Evolutionary conservation across 1,284 basidiomycete species (phyloP).

Genomic region (Cryptococcus sp.): DNA sequence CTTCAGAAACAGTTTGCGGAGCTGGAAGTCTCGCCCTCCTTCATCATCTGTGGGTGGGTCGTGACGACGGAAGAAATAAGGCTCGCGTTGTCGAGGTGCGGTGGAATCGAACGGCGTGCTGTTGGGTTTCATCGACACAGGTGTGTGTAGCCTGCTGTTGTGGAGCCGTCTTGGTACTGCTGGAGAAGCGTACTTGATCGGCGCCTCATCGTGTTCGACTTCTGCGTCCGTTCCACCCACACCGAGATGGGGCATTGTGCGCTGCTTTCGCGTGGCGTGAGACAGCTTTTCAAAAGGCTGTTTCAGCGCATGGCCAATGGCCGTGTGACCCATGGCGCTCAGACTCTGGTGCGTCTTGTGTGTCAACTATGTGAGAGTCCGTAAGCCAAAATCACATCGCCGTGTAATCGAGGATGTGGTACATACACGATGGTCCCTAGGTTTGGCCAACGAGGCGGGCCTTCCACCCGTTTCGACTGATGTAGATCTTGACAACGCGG

Average conservation of each 20-base stretch:
- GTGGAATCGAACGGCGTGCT: slow-evolving; percentile 5
- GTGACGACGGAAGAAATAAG: slow-evolving; percentile 16
- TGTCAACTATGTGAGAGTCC: slow-evolving; percentile 10
- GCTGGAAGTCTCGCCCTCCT: slow-evolving; percentile 21
- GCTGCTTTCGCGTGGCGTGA: slow-evolving; percentile 25
- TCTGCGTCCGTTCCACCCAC: slow-evolving; percentile 8
- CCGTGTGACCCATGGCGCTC: slow-evolving; percentile 19
- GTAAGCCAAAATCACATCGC: neutral
- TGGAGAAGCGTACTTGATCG: neutral
- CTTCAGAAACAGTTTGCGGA: slow-evolving; percentile 37
- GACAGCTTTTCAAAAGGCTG: slow-evolving; percentile 34
- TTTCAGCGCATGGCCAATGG: slow-evolving; percentile 29
- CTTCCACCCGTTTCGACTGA: slow-evolving; percentile 18
- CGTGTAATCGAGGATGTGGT: neutral
- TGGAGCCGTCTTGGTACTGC: neutral
- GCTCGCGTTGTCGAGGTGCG: slow-evolving; percentile 14
- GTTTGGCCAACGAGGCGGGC: neutral
- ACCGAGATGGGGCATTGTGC: slow-evolving; percentile 8
- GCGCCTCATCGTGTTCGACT: slow-evolving; percentile 5
- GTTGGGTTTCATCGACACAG: slow-evolving; percentile 10
- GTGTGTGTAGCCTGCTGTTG: neutral
- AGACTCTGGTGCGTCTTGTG: slow-evolving; percentile 34
- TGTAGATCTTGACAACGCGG: slow-evolving; percentile 18
- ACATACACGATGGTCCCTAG: slow-evolving; percentile 6
- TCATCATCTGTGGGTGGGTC: slow-evolving; percentile 25